Evolutionary conservation across 495 filamentous ascomycete species (phyloP).

Genomic region (Cercophora scortea): DNA sequence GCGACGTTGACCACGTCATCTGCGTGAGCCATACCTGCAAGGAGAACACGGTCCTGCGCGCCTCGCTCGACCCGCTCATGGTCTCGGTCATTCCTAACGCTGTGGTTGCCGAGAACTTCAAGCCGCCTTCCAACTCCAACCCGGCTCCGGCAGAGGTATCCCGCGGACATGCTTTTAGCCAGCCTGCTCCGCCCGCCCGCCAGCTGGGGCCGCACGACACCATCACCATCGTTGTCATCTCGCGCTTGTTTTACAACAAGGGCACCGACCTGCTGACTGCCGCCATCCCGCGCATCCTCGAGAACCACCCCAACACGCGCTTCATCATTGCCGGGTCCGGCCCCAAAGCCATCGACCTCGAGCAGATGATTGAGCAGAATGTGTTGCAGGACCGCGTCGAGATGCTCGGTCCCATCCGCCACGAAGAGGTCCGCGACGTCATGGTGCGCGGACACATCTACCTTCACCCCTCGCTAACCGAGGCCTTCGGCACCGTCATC

Average conservation of each 20-base stretch:
- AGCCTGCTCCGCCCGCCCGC: constrained; percentile 28
- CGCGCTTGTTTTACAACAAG: constrained; percentile 97
- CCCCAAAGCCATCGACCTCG: constrained; percentile 92
- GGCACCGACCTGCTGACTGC: constrained; percentile 93
- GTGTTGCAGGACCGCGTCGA: constrained; percentile 93
- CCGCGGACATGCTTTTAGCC: constrained; percentile 10
- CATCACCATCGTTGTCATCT: constrained; percentile 95
- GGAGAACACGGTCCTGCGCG: constrained; percentile 93
- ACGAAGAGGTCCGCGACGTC: constrained; percentile 96
- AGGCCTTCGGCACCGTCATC: constrained; percentile 95
- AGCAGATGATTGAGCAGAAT: constrained; percentile 94
- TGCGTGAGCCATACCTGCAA: constrained; percentile 98
- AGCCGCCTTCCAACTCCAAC: constrained; percentile 55
- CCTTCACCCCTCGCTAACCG: constrained; percentile 87
- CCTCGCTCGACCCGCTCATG: constrained; percentile 90
- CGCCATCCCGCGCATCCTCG: constrained; percentile 84
- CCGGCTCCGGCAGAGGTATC: constrained; percentile 26
- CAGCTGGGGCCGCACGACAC: constrained; percentile 70
- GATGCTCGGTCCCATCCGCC: constrained; percentile 82
- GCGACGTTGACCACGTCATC: constrained; percentile 96
- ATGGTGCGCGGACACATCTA: constrained; percentile 98
- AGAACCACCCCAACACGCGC: constrained; percentile 81
- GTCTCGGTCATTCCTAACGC: constrained; percentile 97
- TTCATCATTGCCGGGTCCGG: constrained; percentile 96
- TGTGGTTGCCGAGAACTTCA: constrained; percentile 92